phyloP scores from a whole-genome alignment of 352 stramenopile genomes.

The Globisporangium recalcitrans region DNA sequence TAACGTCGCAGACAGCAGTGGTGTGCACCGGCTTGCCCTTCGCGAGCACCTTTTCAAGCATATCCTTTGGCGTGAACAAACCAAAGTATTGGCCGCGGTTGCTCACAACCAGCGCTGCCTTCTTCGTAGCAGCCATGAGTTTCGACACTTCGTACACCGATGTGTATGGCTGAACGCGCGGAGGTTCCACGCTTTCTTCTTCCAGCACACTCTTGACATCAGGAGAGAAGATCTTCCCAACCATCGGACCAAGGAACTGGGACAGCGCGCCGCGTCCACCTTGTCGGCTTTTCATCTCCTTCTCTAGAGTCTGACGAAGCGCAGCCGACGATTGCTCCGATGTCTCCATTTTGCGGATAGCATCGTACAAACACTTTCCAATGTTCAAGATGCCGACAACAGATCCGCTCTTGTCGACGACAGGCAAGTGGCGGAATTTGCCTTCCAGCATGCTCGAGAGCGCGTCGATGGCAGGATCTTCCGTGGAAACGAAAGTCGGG shows the following conservation, averaged over 20 bases:
- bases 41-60: slow-evolving; percentile 94
- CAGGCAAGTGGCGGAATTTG: slow-evolving; percentile 84
- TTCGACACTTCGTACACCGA: slow-evolving; percentile 92
- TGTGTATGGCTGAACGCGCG: slow-evolving; percentile 81
- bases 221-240: slow-evolving; percentile 85
- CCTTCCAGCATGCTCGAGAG: slow-evolving; percentile 85
- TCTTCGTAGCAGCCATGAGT: slow-evolving; percentile 92
- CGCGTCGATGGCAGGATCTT: slow-evolving; percentile 80
- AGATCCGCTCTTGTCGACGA: slow-evolving; percentile 69
- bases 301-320: slow-evolving; percentile 73
- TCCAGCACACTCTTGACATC: slow-evolving; percentile 84
- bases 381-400: slow-evolving; percentile 98
- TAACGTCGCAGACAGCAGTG: slow-evolving; percentile 91
- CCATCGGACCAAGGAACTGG: slow-evolving; percentile 75
- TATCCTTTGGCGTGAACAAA: slow-evolving; percentile 97
- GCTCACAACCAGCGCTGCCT: slow-evolving; percentile 93
- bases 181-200: slow-evolving; percentile 67
- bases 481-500: slow-evolving; percentile 77
- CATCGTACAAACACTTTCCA: slow-evolving; percentile 98
- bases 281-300: slow-evolving; percentile 59
- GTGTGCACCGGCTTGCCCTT: slow-evolving; percentile 89
- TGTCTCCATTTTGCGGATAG: slow-evolving; percentile 96
- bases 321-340: slow-evolving; percentile 70
- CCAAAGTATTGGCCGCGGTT: slow-evolving; percentile 91
- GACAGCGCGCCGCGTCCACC: slow-evolving; percentile 38